Evolutionary conservation across 1,284 basidiomycete species (phyloP), one percentile per base, ranked within the genome.

Genomic region (Leccinum subatratum): DNA sequence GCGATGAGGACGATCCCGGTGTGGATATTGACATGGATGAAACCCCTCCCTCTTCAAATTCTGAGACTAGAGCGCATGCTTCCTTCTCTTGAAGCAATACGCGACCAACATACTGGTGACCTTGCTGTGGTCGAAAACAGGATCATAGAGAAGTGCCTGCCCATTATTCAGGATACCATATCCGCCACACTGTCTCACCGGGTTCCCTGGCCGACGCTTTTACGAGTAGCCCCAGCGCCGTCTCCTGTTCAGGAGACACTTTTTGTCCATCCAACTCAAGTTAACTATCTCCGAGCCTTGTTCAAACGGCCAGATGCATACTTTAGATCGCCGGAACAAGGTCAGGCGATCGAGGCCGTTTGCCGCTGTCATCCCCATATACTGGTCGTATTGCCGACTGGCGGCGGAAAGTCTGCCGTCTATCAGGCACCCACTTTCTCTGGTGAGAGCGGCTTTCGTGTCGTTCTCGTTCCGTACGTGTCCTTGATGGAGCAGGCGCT

Each of bases 401-500:
- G 58, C 20, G 39, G 63, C 30, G 39, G 58, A 16, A 64, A 64
- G 12, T 64, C 57, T 18, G 57, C 63, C 3, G n/a, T 64, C 20
- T 64, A 64, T 8, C 57, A 64, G 28, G 63, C 42, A 16, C 42
- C 56, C 9, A 32, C n/a, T 16, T 64, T 64, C 30, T 61, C 57
- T 20, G 30, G 58, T n/a, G 57, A 64, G 2, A 34, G 34, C 7
- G 57, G 63, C 2, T 61, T 64, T 61, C 30, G 20, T 34, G 6
- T 64, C 2, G 28, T 64, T 9, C 42, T 60, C 14, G 22, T 61
- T 18, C 39, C 28, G 2, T 64, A 45, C 3, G 16, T 64, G 3
- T 64, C 39, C 4, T 20, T 64, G 20, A 64, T 64, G 63, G 57
- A 64, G 5, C 57, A 61, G 12, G 56, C n/a, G 5, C 25, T 64